These are phyloP conservation scores for Globisporangium viniferum DNA, from an alignment of 352 stramenopile genomes.

Conservation along the genomic window DNA sequence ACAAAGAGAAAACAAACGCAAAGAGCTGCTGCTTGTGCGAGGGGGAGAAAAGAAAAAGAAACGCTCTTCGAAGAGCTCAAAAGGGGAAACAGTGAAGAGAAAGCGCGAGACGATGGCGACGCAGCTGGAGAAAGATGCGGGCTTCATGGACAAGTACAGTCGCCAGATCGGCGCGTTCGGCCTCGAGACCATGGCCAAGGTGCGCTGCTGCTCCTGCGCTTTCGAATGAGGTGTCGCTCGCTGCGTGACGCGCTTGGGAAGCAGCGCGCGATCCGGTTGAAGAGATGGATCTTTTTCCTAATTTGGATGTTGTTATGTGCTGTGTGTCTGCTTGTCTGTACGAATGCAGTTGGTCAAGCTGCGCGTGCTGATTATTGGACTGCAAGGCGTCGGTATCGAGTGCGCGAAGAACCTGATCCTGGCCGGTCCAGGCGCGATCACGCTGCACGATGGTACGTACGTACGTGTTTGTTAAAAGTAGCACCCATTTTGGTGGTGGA, in stretches of 20 bases:
- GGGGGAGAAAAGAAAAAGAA: slow-evolving; percentile 5
- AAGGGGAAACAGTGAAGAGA: slow-evolving; percentile 18
- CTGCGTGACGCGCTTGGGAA: not conserved
- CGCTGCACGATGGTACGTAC: slow-evolving; percentile 73
- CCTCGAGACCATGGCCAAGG: slow-evolving; percentile 91
- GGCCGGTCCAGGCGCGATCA: slow-evolving; percentile 84
- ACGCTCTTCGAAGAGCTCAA: slow-evolving; percentile 21
- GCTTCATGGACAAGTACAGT: slow-evolving; percentile 94
- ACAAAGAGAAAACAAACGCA: too few species aligned
- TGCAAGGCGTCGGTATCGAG: slow-evolving; percentile 88
- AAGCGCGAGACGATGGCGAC: slow-evolving; percentile 61
- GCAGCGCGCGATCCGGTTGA: not conserved
- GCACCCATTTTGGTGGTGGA: not conserved
- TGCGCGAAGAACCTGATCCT: slow-evolving; percentile 93
- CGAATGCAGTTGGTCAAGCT: slow-evolving; percentile 64
- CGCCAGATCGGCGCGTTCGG: slow-evolving; percentile 91
- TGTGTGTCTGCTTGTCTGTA: not conserved
- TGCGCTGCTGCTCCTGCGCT: slow-evolving; percentile 18
- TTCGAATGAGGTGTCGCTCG: slow-evolving; percentile 8
- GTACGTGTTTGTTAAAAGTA: not conserved
- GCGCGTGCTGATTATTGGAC: slow-evolving; percentile 80
- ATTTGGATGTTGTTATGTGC: not conserved
- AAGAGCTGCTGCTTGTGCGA: too few species aligned
- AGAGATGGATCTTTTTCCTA: not conserved
- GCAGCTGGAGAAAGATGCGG: slow-evolving; percentile 80